Evolutionary conservation across 2,329 filamentous ascomycete genomes (phyloP), one percentile per base, ranked within the genome.

Genomic region (Colletotrichum godetiae): DNA sequence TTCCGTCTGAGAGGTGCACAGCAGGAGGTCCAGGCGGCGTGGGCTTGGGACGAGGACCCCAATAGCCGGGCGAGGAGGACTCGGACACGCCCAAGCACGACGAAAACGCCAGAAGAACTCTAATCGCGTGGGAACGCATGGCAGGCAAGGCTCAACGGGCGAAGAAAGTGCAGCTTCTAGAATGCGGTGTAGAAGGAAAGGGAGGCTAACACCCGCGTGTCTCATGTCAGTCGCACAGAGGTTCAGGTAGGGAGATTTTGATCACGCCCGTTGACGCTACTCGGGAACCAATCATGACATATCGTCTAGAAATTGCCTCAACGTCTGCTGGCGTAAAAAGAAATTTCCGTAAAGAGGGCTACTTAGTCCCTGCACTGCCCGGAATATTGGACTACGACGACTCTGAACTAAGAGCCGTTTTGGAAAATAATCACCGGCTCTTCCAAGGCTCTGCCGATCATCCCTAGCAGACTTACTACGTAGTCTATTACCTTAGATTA

Each of bases 1-100:
- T 71, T n/a, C 72, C 74, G 59, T 74, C 66, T 42, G 59, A 53
- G n/a, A 74, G 72, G 29, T 62, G 62, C 24, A 67, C 74, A 12
- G 67, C 65, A 29, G 67, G 72, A 46, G 66, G 33, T 59, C 66
- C 68, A 68, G 69, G 56, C 33, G 60, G 33, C 53, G 24, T 15
- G 27, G 42, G 60, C 24, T 55, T 37, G 49, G 53, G 29, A 63
- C 42, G 42, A 49, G 42, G 42, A 22, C 42, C 42, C 42, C 42
- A 49, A 49, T 49, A 49, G 42, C 15, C 42, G 42, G 42, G 8
- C 42, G 42, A 49, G 42, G 42, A 35, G 46, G 60, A 63, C 70
- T 64, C 67, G 67, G 67, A 73, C 33, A 37, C 60, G 60, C 56
- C 55, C 55, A 60, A 65, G 70, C 59, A 27, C 55, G 46, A 65